phyloP scores from a whole-genome alignment of 2,329 filamentous ascomycete genomes.

The Fusarium sp. region DNA sequence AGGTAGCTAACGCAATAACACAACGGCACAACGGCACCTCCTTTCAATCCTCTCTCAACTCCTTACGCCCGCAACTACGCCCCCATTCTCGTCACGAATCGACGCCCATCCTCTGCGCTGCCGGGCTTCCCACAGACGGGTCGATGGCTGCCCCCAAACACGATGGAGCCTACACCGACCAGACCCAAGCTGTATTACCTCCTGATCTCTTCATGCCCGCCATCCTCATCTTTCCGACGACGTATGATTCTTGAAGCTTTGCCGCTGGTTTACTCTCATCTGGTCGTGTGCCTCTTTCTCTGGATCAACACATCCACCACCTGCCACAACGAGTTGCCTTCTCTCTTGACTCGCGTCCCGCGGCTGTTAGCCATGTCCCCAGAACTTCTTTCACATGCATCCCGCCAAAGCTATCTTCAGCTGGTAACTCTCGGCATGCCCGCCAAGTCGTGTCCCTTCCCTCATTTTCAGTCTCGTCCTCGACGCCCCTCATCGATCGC shows the following conservation, averaged over 20 bases:
- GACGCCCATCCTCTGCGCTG: slow-evolving; percentile 1
- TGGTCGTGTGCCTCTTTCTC: neutral
- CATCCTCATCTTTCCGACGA: neutral
- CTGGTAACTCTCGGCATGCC: slow-evolving; percentile 10
- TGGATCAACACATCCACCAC: slow-evolving; percentile 3
- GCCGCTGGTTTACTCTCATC: neutral
- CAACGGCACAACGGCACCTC: neutral
- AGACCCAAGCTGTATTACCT: neutral
- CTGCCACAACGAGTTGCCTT: neutral
- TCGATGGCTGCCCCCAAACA: slow-evolving; percentile 1
- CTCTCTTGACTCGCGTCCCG: slow-evolving; percentile 7
- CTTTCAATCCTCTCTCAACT: neutral
- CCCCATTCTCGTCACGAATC: slow-evolving; percentile 1
- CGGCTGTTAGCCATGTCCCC: slow-evolving; percentile 6
- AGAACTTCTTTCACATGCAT: slow-evolving; percentile 9
- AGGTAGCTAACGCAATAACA: neutral
- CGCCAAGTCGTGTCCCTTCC: slow-evolving; percentile 5
- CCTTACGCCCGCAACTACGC: neutral
- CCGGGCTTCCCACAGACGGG: neutral
- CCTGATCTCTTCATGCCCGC: too few species aligned
- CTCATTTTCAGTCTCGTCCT: slow-evolving; percentile 4
- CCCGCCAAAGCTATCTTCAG: slow-evolving; percentile 2
- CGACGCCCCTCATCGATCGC: neutral
- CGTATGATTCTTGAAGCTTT: neutral
- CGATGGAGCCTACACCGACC: slow-evolving; percentile 8